A percentile compares a stretch with the other conserved stretches of the same genome.
These are phyloP conservation scores for Cyphellophora europaea DNA, from an alignment of 2,329 filamentous ascomycete genomes.

Conservation along the genomic window DNA sequence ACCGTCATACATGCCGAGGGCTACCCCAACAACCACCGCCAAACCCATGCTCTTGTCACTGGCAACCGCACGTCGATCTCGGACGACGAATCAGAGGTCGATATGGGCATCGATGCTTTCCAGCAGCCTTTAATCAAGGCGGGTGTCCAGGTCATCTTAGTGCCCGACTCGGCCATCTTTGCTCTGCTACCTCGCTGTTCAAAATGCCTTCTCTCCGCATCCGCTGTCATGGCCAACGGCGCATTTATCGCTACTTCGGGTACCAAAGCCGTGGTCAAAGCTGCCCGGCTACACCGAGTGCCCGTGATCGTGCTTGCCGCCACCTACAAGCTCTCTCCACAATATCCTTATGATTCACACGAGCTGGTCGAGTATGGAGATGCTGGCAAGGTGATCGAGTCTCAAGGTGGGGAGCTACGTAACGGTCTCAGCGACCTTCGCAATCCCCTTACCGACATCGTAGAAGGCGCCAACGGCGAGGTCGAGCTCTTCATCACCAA, in stretches of 20 bases:
- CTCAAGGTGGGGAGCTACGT: slow-evolving; percentile 70
- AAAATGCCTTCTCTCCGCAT: slow-evolving; percentile 86
- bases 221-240: slow-evolving; percentile 80
- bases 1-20: slow-evolving; percentile 77
- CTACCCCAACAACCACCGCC: slow-evolving; percentile 58
- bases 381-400: slow-evolving; percentile 64
- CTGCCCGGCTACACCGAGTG: slow-evolving; percentile 71
- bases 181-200: slow-evolving; percentile 92
- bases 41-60: slow-evolving; percentile 53
- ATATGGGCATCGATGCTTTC: slow-evolving; percentile 43
- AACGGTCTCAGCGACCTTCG: slow-evolving; percentile 51
- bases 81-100: slow-evolving; percentile 32
- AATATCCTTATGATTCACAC: slow-evolving; percentile 76
- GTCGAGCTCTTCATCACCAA: slow-evolving; percentile 79
- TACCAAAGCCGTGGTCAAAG: slow-evolving; percentile 72
- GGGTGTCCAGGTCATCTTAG: slow-evolving; percentile 73
- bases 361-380: slow-evolving; percentile 80
- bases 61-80: slow-evolving; percentile 35
- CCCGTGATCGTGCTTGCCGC: slow-evolving; percentile 84
- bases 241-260: slow-evolving; percentile 76
- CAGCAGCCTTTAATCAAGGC: slow-evolving; percentile 68
- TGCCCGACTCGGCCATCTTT: slow-evolving; percentile 77
- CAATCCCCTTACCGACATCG: slow-evolving; percentile 73
- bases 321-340: slow-evolving; percentile 87
- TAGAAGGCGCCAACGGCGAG: slow-evolving; percentile 54